Conservation (phyloP, 139 green algal genomes). For the Coelastrella sp. region DNA sequence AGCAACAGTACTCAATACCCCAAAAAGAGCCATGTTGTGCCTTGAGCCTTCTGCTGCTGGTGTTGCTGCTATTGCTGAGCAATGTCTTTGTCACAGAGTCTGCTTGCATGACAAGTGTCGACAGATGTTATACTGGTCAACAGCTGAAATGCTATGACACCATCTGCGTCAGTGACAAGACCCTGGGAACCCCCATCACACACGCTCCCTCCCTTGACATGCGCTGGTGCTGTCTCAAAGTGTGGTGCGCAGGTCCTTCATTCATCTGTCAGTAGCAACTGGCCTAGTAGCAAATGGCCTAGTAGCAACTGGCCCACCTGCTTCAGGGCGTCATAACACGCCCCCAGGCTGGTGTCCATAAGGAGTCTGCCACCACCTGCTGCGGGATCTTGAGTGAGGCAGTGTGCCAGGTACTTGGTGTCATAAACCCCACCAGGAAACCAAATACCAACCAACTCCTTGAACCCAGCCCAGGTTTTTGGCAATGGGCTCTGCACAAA, state of each 20-base stretch:
- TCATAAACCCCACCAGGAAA: conserved; percentile 70
- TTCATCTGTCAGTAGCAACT: not conserved
- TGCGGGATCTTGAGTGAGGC: not conserved
- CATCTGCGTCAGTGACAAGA: too few species aligned
- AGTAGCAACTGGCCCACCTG: not conserved
- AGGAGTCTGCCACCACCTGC: not conserved
- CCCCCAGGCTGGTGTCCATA: not conserved
- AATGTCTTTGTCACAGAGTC: too few species aligned
- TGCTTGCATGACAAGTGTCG: too few species aligned
- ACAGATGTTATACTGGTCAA: not conserved
- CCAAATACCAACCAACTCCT: conserved; percentile 44
- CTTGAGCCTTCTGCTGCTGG: not conserved
- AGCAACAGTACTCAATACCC: not conserved
- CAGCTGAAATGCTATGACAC: not conserved
- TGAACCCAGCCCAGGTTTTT: conserved; percentile 71
- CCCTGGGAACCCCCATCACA: not conserved
- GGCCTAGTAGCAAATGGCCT: not conserved
- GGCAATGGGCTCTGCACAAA: conserved; percentile 58
- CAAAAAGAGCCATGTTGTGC: too few species aligned
- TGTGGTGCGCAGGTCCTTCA: too few species aligned
- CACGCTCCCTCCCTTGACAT: not conserved
- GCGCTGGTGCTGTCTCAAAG: too few species aligned
- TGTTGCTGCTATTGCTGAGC: too few species aligned
- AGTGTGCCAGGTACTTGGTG: conserved; percentile 16
- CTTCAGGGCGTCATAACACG: not conserved